Percentiles rank a stretch among this genome's conserved stretches.
Evolutionary conservation across 2,329 filamentous ascomycete genomes (phyloP).

Genomic region (Paecilomyces niveus): DNA sequence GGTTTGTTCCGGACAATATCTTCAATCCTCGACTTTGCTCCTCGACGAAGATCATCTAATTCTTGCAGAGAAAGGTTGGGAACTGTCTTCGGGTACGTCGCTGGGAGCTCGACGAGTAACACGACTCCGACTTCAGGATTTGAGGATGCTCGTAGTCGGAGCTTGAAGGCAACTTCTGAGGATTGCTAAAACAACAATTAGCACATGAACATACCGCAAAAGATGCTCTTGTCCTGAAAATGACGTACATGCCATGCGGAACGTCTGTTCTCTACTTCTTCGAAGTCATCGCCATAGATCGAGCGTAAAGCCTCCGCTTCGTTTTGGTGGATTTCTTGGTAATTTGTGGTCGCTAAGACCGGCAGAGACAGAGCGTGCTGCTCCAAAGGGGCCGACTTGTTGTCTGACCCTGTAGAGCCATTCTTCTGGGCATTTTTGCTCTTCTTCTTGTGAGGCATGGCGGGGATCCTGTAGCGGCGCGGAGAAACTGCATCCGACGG

Average conservation of each 20-base stretch:
- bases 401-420: constrained; percentile 28
- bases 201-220: constrained; percentile 1
- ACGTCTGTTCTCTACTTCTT: constrained; percentile 60
- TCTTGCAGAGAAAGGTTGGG: constrained; percentile 66
- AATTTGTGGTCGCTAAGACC: constrained; percentile 48
- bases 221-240: background rate
- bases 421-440: constrained; percentile 24
- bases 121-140: constrained; percentile 65
- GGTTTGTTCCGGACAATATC: constrained; percentile 63
- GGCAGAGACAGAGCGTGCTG: constrained; percentile 24
- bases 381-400: constrained; percentile 25
- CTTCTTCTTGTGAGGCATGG: constrained; percentile 40
- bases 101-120: constrained; percentile 73
- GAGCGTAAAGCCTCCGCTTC: constrained; percentile 79
- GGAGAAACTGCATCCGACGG: constrained; percentile 10
- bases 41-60: constrained; percentile 58
- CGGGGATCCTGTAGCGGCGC: constrained; percentile 26
- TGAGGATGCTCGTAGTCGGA: constrained; percentile 66
- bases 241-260: constrained; percentile 75
- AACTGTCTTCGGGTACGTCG: constrained; percentile 81
- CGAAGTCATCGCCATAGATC: constrained; percentile 85
- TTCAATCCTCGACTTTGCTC: constrained; percentile 63
- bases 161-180: constrained; percentile 70
- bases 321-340: constrained; percentile 78
- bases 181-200: constrained; percentile 52